Evolutionary conservation across 2,329 filamentous ascomycete species (phyloP), one percentile per base, ranked within the genome.

Genomic region (Fonsecaea multimorphosa): DNA sequence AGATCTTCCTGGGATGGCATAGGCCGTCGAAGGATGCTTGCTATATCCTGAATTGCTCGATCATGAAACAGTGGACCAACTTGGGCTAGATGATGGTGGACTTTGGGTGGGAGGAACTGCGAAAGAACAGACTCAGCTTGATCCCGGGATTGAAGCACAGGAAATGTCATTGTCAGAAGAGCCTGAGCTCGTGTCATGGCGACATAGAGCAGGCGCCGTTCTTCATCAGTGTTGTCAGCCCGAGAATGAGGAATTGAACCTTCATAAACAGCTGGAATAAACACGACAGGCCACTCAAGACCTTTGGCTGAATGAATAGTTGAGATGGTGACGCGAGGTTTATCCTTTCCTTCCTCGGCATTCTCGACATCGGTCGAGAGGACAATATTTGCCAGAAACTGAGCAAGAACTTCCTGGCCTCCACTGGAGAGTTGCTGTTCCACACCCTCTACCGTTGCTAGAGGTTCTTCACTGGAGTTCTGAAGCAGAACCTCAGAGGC

Each of bases 221-320:
- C 94, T 77, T 99, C 94, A 63, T 94, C 90, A 2, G 85, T 83
- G 74, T 98, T 92, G 53, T 97, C 93, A 1, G 93, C 86, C 71
- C 93, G 86, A 1, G 89, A 90, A 76, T 98, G 94, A 3, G 94
- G 94, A 65, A 98, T 96, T 1, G 90, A 94, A 0, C 94, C 95
- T 54, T 93, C 87, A 74, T 96, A 97, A 29, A 92, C 90, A 1
- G 91, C 91, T 5, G 95, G 93, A 16, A 98, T 88, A 76, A 98
- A 98, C 0, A 98, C 92, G 1, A 97, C 85, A 0, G 94, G 94
- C 95, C 95, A 99, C 76, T 99, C 94, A 0, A 99, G 83, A 2
- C 94, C 94, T 77, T 99, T 99, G 2, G 94, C 92, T 0, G 93
- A 93, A 75, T 99, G 94, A 11, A 99, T 97, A 0, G 94, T 99